Evolutionary conservation across 352 stramenopile genomes (phyloP).

Genomic region (Peronospora farinosa): DNA sequence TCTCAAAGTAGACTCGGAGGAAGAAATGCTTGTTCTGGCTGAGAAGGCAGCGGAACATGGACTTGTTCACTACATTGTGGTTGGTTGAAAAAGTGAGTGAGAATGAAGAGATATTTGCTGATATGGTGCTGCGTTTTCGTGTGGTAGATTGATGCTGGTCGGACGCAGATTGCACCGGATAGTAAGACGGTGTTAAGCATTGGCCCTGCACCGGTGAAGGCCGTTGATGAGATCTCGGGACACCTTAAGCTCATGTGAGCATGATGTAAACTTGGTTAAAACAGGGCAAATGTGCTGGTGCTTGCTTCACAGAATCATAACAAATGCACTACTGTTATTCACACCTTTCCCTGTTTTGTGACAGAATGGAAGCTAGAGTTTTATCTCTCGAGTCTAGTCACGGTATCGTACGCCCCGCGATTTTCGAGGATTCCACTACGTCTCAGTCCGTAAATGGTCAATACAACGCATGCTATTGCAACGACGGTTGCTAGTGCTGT

Average conservation of each 20-base stretch:
- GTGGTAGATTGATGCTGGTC: conserved; percentile 61
- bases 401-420: conserved; percentile 34
- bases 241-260: conserved; percentile 82
- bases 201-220: conserved; percentile 58
- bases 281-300: background rate
- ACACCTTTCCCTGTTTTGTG: conserved; percentile 7
- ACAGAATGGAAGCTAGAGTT: background rate
- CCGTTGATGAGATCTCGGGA: conserved; percentile 63
- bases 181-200: conserved; percentile 83
- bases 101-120: background rate
- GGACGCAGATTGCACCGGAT: conserved; percentile 81
- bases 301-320: background rate
- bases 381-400: conserved; percentile 26
- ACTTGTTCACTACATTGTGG: conserved; percentile 79
- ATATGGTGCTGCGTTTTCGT: background rate
- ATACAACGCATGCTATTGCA: conserved; percentile 30
- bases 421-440: conserved; percentile 39
- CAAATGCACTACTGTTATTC: background rate
- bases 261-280: background rate
- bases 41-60: conserved; percentile 51
- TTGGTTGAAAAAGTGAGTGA: conserved; percentile 18
- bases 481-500: conserved; percentile 39
- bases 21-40: conserved; percentile 68
- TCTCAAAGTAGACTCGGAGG: conserved; percentile 80
- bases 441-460: conserved; percentile 32